Evolutionary conservation across 1,284 basidiomycete species (phyloP).

Genomic region (Fomitiporia mediterranea): DNA sequence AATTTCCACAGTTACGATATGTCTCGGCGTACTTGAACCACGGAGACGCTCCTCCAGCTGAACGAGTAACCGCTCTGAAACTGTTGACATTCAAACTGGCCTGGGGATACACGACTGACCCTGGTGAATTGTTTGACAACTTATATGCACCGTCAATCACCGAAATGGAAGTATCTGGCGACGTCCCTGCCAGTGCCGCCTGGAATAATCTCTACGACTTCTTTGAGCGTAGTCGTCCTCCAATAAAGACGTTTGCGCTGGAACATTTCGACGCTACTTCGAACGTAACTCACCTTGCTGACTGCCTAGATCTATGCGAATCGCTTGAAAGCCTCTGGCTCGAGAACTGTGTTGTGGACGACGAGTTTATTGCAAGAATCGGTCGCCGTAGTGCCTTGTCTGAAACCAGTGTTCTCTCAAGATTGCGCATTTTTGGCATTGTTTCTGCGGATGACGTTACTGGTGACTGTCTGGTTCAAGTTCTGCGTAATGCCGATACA

Average conservation of each 20-base stretch:
- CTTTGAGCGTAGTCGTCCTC: constrained; percentile 5
- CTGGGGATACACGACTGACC: constrained; percentile 9
- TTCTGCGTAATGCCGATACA: constrained; percentile 1
- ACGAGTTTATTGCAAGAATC: constrained; percentile 5
- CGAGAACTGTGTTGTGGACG: constrained; percentile 13
- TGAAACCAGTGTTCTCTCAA: neutral
- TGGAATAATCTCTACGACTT: constrained; percentile 16
- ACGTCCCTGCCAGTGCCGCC: constrained; percentile 11
- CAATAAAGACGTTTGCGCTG: constrained; percentile 4
- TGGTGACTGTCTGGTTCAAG: constrained; percentile 12
- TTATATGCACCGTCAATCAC: constrained; percentile 7
- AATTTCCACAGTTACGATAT: constrained; percentile 9
- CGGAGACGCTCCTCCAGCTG: constrained; percentile 3
- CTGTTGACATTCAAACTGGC: constrained; percentile 2
- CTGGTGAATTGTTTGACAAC: constrained; percentile 9
- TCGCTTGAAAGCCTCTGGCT: constrained; percentile 12
- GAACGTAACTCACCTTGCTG: constrained; percentile 2
- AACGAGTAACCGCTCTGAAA: constrained; percentile 3
- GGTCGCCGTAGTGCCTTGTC: neutral
- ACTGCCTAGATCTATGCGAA: constrained; percentile 3
- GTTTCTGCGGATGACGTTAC: constrained; percentile 9
- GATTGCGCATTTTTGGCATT: constrained; percentile 8
- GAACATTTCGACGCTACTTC: constrained; percentile 13
- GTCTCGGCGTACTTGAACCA: constrained; percentile 12
- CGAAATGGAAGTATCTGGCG: constrained; percentile 14